Base-by-base conservation (phyloP, 2,329 filamentous ascomycete species). In the Simplicillium aogashimaense region DNA sequence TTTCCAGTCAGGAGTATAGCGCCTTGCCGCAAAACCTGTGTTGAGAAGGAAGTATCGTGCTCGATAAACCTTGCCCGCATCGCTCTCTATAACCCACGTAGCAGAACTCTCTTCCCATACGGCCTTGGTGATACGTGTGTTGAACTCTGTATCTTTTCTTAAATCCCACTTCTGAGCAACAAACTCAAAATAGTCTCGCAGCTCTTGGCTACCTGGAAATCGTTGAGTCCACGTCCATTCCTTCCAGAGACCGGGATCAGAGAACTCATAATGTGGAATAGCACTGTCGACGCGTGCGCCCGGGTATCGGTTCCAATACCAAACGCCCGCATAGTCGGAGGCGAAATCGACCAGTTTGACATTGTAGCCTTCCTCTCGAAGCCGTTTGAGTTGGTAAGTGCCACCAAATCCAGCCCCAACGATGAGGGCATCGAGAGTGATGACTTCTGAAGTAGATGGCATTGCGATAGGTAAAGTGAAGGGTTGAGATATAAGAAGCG, bases 1-100 rank as follows among this genome's bases (percentile, higher is more conserved):
- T 10, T 68, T 66, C 67, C 72, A 80, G 41, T 74, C 66, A 0
- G 78, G 78, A 31, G 76, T 70, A 46, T 81, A 70, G n/a, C 74
- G 61, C 50, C 75, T 77, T 2, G 77, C 72, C 1, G 77, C 68
- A 18, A 25, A 67, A 0, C 67, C 67, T 3, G 60, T 61, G 7
- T 53, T 55, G 6, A 62, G 46, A 20, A 70, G 47, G 6, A 70
- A 50, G 43, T 55, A 69, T 25, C 56, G 58, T 12, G 56, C 51
- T 9, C 50, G 55, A 29, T 54, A 57, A 0, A 11, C 42, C 37
- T 38, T 44, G 6, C 64, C 64, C 36, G 58, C 56, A 3, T 54
- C 56, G 2, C 60, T 66, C 14, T 50, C 51, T 13, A 69, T 49
- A 3, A 47, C 49, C 66, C 67, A 70, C 15, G 43, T 53, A 0